A percentile compares a stretch with the other conserved stretches of the same genome.
These are phyloP conservation scores for Pichia terricola DNA, from an alignment of 1,139 yeast genomes.

Conservation along the genomic window DNA sequence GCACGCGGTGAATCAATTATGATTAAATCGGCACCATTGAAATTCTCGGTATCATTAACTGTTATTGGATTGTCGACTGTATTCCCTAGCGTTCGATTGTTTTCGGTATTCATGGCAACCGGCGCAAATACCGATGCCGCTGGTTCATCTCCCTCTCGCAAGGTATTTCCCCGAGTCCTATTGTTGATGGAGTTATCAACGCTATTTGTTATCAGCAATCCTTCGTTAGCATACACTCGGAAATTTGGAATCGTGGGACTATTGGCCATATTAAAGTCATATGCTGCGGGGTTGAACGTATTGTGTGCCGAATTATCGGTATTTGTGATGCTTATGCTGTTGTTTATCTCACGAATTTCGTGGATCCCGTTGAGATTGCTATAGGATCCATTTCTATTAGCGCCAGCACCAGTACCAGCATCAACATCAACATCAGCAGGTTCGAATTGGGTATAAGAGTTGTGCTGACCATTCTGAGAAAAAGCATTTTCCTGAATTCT, in stretches of 20 bases:
- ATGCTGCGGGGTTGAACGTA: slow-evolving; percentile 19
- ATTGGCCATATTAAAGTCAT: slow-evolving; percentile 20
- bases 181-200: background rate
- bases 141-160: slow-evolving; percentile 2
- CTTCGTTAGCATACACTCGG: slow-evolving; percentile 7
- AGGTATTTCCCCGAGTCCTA: slow-evolving; percentile 8
- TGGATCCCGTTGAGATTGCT: no score
- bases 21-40: background rate
- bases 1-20: background rate
- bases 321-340: slow-evolving; percentile 2
- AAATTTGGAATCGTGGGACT: slow-evolving; percentile 24
- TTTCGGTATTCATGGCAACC: slow-evolving; percentile 5
- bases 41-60: slow-evolving; percentile 1
- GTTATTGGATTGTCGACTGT: slow-evolving; percentile 5
- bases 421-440: no score
- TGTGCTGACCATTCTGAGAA: no score
- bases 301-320: slow-evolving; percentile 15
- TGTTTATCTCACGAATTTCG: no score
- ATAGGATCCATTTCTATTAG: no score
- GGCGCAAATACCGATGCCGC: background rate
- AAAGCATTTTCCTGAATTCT: no score
- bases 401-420: no score
- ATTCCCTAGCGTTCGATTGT: slow-evolving; percentile 7
- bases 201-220: background rate
- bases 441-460: no score